Evolutionary conservation across 2,329 filamentous ascomycete genomes (phyloP).

Genomic region (Xylariaceae sp.): DNA sequence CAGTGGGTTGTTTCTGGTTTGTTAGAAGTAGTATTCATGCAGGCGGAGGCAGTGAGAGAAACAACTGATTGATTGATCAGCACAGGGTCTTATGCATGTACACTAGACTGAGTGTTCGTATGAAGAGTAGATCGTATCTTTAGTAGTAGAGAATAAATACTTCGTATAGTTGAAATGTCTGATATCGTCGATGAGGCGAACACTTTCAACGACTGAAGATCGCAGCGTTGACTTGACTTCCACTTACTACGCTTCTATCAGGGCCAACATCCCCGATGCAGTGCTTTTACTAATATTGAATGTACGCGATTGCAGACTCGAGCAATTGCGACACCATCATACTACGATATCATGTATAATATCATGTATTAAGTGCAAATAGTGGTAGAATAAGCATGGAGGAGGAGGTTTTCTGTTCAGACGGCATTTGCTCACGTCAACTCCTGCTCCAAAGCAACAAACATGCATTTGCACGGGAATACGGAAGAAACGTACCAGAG

Average conservation of each 20-base stretch:
- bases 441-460: too few relatives aligned
- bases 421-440: background rate
- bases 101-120: background rate
- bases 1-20: background rate
- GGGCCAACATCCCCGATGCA: background rate
- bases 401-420: too few relatives aligned
- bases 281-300: background rate
- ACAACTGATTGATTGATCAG: constrained; percentile 1
- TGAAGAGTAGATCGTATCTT: background rate
- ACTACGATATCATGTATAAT: too few relatives aligned
- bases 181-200: background rate
- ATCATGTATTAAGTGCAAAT: too few relatives aligned
- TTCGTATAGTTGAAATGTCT: too few relatives aligned
- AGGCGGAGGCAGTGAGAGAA: background rate
- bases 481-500: background rate
- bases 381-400: too few relatives aligned
- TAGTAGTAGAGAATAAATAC: background rate
- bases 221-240: background rate
- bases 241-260: background rate
- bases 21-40: background rate
- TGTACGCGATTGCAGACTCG: background rate
- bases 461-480: background rate
- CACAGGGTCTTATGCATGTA: background rate
- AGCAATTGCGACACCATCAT: too few relatives aligned
- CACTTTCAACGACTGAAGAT: background rate